Base-by-base conservation (phyloP, 345 rosid species). In the Dipteronia sinensis region DNA sequence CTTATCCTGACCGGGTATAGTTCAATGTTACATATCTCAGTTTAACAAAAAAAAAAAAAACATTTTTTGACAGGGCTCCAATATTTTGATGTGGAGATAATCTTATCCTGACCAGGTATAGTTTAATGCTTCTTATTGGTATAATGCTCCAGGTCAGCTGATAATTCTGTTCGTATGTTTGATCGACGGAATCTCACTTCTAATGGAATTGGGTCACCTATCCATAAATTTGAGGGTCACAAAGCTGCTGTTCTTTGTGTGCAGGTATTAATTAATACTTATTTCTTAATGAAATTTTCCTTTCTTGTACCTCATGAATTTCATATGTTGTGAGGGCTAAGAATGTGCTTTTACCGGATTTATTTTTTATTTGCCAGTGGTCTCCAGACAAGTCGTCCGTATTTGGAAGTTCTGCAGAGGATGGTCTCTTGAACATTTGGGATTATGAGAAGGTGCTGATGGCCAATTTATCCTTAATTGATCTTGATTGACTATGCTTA, bases 401-500 rank as follows among this genome's bases (percentile, higher is more conserved):
- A 16, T 95, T 95, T 82, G 98, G 98, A 75, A 95, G 98, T 83
- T 93, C 97, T 29, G 98, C 98, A 7, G 98, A 95, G 78, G 98
- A 95, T 82, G 98, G 98, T 63, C 90, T 95, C 86, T 79, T 95
- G 38, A 95, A 95, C 85, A 88, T 95, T 69, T 95, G 98, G 98
- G 98, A 95, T 78, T 90, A 88, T 83, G 97, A 95, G 27, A 91
- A 82, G 98, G 98, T 94, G 19, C 68, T 82, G 61, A 81, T 69
- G 12, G 46, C 68, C 51, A 38, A 25, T 59, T 66, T 62, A 22
- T 63, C 55, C 44, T 23, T 23, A 20, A 53, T 34, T 47, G 47
- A 74, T 29, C 59, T 69, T 22, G 23, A 17, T 38, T 46, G 40
- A 16, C 22, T 15, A 10, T 62, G 40, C 77, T 13, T 38, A 7